Evolutionary conservation across 768 basidiomycete genomes (phyloP).

Genomic region (Suillus clintonianus): DNA sequence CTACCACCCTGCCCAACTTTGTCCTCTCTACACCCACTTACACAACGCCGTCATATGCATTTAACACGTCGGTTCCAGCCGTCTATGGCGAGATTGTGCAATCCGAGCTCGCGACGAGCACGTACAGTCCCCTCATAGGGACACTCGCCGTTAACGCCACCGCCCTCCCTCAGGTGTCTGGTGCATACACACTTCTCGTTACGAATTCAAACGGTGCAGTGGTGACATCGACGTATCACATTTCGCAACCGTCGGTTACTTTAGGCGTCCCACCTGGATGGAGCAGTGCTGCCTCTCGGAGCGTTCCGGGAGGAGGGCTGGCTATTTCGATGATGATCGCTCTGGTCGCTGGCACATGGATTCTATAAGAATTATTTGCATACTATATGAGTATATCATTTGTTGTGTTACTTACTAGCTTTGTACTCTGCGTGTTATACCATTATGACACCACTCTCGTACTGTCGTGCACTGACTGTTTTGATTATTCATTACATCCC

Average conservation of each 20-base stretch:
- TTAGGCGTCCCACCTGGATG: slow-evolving; percentile 70
- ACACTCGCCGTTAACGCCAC: slow-evolving; percentile 45
- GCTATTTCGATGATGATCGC: slow-evolving; percentile 12
- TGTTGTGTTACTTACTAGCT: background rate
- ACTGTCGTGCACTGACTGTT: background rate
- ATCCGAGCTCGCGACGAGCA: slow-evolving; percentile 69
- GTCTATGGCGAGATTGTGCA: slow-evolving; percentile 54
- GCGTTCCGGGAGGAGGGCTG: slow-evolving; percentile 12
- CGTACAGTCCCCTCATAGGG: slow-evolving; percentile 63
- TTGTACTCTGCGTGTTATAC: background rate
- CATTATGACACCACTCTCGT: background rate
- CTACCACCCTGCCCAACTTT: slow-evolving; percentile 73
- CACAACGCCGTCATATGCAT: slow-evolving; percentile 62
- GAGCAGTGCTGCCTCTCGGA: slow-evolving; percentile 27
- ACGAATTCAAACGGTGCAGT: slow-evolving; percentile 58
- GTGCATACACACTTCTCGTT: slow-evolving; percentile 53
- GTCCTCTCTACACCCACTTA: slow-evolving; percentile 64
- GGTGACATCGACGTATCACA: slow-evolving; percentile 54
- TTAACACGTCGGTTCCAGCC: slow-evolving; percentile 67
- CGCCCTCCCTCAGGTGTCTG: slow-evolving; percentile 57
- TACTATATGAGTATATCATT: background rate
- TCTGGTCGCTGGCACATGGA: slow-evolving; percentile 14
- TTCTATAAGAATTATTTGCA: slow-evolving; percentile 12
- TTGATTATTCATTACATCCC: background rate
- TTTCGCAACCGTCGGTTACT: slow-evolving; percentile 45